Conservation (phyloP, 108 stramenopile genomes). For the Nitzschia sp. region DNA sequence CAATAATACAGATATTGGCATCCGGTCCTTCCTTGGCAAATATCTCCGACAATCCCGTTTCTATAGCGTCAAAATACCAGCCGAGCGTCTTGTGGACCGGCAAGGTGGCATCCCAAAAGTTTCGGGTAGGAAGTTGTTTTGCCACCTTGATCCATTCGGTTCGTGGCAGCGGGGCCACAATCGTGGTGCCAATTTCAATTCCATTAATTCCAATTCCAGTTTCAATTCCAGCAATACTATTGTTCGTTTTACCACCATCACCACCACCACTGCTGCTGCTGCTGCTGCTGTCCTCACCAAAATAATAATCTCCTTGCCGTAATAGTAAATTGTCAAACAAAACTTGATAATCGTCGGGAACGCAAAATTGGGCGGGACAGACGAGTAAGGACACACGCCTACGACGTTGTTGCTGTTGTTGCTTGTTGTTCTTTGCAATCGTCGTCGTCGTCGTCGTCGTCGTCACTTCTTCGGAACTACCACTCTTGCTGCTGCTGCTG, state of each 20-base stretch:
- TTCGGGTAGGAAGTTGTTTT: slow-evolving; percentile 57
- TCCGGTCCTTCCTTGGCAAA: slow-evolving; percentile 57
- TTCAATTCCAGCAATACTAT: too few relatives aligned
- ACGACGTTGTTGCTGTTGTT: not conserved
- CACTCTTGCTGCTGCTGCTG: too few relatives aligned
- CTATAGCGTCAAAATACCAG: slow-evolving; percentile 83
- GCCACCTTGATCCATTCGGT: slow-evolving; percentile 86
- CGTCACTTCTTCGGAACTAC: not conserved
- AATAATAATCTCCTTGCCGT: not conserved
- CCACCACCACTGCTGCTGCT: too few relatives aligned
- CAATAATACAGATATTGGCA: slow-evolving; percentile 58
- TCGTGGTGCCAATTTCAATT: slow-evolving; percentile 42
- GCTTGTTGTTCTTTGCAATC: not conserved
- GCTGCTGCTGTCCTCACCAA: slow-evolving; percentile 6
- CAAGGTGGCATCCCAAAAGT: slow-evolving; percentile 63
- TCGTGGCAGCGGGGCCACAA: slow-evolving; percentile 65
- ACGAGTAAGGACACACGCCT: slow-evolving; percentile 39
- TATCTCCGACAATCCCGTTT: slow-evolving; percentile 55
- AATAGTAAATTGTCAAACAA: slow-evolving; percentile 44
- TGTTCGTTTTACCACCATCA: too few relatives aligned
- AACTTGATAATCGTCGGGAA: slow-evolving; percentile 63
- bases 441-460: not conserved
- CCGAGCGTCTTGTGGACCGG: slow-evolving; percentile 54
- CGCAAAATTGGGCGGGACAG: slow-evolving; percentile 85
- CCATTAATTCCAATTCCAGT: too few relatives aligned